A percentile compares a stretch with the other conserved stretches of the same genome.
These are phyloP conservation scores for Tetradesmus lagerheimii DNA, from an alignment of 139 green algal genomes.

Conservation along the genomic window DNA sequence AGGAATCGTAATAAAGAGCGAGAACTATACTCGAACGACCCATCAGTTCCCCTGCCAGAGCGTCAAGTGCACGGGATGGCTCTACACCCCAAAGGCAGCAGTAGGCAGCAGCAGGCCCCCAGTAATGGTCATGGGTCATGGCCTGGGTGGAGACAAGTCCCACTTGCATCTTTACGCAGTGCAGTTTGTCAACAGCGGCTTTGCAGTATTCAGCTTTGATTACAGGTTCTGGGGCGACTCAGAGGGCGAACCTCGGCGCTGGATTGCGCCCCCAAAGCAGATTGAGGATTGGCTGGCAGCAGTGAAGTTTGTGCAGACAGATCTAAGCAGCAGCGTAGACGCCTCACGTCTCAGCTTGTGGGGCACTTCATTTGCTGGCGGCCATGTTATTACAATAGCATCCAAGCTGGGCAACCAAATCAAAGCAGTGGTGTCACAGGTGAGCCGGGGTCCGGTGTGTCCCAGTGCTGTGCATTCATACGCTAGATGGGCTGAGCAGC, in stretches of 20 bases:
- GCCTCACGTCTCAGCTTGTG: constrained; percentile 52
- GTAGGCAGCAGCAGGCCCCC: constrained; percentile 34
- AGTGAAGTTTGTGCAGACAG: constrained; percentile 32
- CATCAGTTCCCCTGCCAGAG: constrained; percentile 5
- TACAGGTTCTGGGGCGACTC: constrained; percentile 65
- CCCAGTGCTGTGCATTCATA: not conserved
- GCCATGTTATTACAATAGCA: constrained; percentile 58
- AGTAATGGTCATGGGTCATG: constrained; percentile 37
- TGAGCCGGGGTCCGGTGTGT: not conserved
- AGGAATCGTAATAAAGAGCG: not conserved
- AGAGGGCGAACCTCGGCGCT: constrained; percentile 56
- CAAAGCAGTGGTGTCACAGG: constrained; percentile 42
- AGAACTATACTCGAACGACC: not conserved
- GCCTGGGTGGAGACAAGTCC: constrained; percentile 6
- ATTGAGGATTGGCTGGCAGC: constrained; percentile 56
- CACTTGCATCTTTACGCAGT: not conserved
- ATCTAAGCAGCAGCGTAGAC: not conserved
- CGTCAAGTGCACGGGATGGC: not conserved
- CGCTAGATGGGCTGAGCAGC: not conserved
- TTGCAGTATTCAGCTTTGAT: constrained; percentile 64
- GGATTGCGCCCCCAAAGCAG: constrained; percentile 51
- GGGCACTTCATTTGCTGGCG: constrained; percentile 58
- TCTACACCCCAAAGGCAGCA: constrained; percentile 28
- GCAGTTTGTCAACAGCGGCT: not conserved
- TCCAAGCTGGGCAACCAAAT: constrained; percentile 25